Evolutionary conservation across 306 rosid genomes (phyloP).

Genomic region (Castanea mollissima): DNA sequence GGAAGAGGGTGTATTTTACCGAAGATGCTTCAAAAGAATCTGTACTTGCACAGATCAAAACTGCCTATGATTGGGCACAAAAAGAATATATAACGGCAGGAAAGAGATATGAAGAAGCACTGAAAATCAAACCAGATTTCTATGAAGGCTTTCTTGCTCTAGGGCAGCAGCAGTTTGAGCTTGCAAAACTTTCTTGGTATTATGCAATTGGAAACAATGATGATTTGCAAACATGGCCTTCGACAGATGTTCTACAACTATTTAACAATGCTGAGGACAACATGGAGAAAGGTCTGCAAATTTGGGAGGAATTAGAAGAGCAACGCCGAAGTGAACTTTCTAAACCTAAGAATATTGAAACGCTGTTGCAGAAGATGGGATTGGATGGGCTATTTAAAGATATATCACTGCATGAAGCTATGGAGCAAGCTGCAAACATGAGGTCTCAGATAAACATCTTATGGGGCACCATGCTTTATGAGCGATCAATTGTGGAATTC

Average conservation of each 20-base stretch:
- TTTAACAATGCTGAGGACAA: conserved; percentile 76
- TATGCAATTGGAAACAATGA: conserved; percentile 55
- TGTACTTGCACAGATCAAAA: conserved; percentile 42
- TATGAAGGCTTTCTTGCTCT: conserved; percentile 81
- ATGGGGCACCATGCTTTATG: conserved; percentile 90
- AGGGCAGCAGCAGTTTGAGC: conserved; percentile 76
- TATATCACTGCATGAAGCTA: conserved; percentile 51
- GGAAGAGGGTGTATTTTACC: conserved; percentile 62
- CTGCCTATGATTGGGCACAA: conserved; percentile 67
- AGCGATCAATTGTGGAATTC: conserved; percentile 78
- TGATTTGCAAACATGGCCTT: conserved; percentile 54
- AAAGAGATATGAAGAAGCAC: conserved; percentile 72
- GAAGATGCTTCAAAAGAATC: conserved; percentile 57
- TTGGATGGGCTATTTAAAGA: conserved; percentile 43
- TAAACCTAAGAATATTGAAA: conserved; percentile 33
- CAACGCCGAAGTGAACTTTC: conserved; percentile 35
- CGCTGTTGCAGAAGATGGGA: conserved; percentile 45
- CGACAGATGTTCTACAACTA: conserved; percentile 58
- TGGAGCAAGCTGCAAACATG: conserved; percentile 55
- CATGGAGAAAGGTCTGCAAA: conserved; percentile 80
- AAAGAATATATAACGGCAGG: conserved; percentile 65
- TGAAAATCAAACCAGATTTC: conserved; percentile 68
- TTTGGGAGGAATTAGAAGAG: conserved; percentile 66
- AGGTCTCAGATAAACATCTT: conserved; percentile 74
- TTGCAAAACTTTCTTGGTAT: conserved; percentile 83